phyloP scores from a whole-genome alignment of 495 filamentous ascomycete genomes.

The Aspergillus bridgeri region DNA sequence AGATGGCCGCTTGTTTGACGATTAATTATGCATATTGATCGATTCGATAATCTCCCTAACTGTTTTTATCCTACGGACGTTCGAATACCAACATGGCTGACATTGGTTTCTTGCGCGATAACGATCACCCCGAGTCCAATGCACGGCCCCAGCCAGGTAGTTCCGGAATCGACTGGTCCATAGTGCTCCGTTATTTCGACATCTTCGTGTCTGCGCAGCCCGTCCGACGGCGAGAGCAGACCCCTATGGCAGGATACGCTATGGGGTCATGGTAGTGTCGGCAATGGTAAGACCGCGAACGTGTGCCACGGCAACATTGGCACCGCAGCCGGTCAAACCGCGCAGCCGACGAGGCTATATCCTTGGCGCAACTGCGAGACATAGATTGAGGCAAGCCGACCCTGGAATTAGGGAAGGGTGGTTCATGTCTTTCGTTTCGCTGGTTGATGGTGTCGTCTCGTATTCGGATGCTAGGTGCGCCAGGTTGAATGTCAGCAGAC shows the following conservation, averaged over 20 bases:
- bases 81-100: not conserved
- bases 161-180: not conserved
- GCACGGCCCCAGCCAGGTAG: not conserved
- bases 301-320: not conserved
- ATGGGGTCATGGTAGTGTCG: not conserved
- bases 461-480: not conserved
- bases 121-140: not conserved
- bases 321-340: not conserved
- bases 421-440: not conserved
- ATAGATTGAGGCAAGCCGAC: not conserved
- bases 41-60: not conserved
- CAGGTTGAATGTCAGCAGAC: not conserved
- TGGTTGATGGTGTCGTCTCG: not conserved
- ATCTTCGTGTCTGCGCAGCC: not conserved
- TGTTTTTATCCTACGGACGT: not conserved
- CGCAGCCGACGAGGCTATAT: not conserved
- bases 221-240: not conserved
- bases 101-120: not conserved
- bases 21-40: not conserved
- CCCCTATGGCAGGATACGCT: not conserved
- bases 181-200: not conserved
- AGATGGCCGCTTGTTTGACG: not conserved
- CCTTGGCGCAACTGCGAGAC: not conserved
- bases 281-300: not conserved
- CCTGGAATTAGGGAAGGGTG: not conserved